Evolutionary conservation across 768 basidiomycete genomes (phyloP).

Genomic region (Coprinellus aureogranulatus): DNA sequence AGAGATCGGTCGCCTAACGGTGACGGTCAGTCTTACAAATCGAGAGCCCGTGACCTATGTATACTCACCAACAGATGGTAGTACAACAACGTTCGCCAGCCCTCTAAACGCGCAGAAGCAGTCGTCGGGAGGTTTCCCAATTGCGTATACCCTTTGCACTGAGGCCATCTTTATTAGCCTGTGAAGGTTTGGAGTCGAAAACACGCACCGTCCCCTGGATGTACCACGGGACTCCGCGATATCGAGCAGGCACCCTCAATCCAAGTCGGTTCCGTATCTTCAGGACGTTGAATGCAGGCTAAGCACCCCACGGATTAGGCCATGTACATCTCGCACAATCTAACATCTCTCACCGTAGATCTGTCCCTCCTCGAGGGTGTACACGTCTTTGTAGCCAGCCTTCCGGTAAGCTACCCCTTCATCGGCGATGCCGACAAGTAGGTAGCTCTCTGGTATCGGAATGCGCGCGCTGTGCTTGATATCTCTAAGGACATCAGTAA

Average conservation of each 20-base stretch:
- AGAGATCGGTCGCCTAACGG: slow-evolving; percentile 55
- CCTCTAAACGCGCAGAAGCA: slow-evolving; percentile 55
- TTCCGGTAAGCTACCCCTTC: slow-evolving; percentile 66
- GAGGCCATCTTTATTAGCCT: neutral
- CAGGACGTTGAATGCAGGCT: slow-evolving; percentile 62
- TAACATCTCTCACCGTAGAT: slow-evolving; percentile 58
- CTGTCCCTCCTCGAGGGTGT: slow-evolving; percentile 49
- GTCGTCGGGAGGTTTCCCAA: slow-evolving; percentile 63
- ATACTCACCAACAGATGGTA: slow-evolving; percentile 56
- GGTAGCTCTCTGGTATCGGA: slow-evolving; percentile 61
- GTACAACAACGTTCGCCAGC: slow-evolving; percentile 70
- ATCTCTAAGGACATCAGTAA: slow-evolving; percentile 63
- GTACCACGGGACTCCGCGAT: slow-evolving; percentile 70
- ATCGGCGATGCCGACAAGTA: slow-evolving; percentile 80
- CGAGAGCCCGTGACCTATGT: neutral
- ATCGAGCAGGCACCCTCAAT: slow-evolving; percentile 62
- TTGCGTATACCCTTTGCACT: slow-evolving; percentile 72
- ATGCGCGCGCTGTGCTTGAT: slow-evolving; percentile 79
- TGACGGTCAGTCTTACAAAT: neutral
- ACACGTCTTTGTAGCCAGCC: slow-evolving; percentile 53
- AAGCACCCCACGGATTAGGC: slow-evolving; percentile 3
- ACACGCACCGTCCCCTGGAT: slow-evolving; percentile 67
- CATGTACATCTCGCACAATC: neutral
- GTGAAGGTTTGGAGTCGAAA: slow-evolving; percentile 4
- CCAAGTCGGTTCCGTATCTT: slow-evolving; percentile 49